Percentiles rank a stretch among this genome's conserved stretches.
phyloP scores from a whole-genome alignment of 768 basidiomycete species.

The Russula compacta region DNA sequence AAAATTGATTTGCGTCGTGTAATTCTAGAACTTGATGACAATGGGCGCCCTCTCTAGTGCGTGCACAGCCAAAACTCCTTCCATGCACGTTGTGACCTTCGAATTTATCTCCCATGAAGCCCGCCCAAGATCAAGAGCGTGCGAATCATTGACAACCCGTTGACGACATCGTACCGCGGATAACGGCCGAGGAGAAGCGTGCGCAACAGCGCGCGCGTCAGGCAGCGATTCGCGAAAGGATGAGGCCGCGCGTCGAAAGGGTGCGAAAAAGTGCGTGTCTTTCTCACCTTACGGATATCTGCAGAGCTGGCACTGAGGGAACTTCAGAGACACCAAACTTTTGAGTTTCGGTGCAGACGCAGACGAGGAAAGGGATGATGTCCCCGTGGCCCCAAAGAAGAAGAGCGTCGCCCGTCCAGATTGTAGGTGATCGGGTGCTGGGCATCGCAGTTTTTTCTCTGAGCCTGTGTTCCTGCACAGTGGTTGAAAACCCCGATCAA shows the following conservation, averaged over 20 bases:
- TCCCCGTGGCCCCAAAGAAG: constrained; percentile 54
- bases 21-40: constrained; percentile 53
- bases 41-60: constrained; percentile 76
- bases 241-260: constrained; percentile 57
- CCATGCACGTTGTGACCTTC: not conserved
- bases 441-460: not conserved
- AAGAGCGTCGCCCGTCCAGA: constrained; percentile 80
- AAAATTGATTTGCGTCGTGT: constrained; percentile 8
- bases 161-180: constrained; percentile 93
- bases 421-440: constrained; percentile 38
- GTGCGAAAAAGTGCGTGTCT: constrained; percentile 65
- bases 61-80: constrained; percentile 20
- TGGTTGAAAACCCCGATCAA: constrained; percentile 29
- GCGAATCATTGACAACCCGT: constrained; percentile 86
- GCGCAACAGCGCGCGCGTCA: constrained; percentile 77
- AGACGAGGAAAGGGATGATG: constrained; percentile 50
- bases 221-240: constrained; percentile 68
- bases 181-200: constrained; percentile 87
- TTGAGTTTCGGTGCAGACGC: constrained; percentile 81
- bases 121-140: constrained; percentile 87
- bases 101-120: constrained; percentile 31
- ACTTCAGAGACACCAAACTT: constrained; percentile 70
- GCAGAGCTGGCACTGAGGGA: not conserved
- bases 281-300: not conserved
- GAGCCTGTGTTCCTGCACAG: constrained; percentile 19